Evolutionary conservation across 805 yeast species (phyloP).

Genomic region (Candida peoriensis): DNA sequence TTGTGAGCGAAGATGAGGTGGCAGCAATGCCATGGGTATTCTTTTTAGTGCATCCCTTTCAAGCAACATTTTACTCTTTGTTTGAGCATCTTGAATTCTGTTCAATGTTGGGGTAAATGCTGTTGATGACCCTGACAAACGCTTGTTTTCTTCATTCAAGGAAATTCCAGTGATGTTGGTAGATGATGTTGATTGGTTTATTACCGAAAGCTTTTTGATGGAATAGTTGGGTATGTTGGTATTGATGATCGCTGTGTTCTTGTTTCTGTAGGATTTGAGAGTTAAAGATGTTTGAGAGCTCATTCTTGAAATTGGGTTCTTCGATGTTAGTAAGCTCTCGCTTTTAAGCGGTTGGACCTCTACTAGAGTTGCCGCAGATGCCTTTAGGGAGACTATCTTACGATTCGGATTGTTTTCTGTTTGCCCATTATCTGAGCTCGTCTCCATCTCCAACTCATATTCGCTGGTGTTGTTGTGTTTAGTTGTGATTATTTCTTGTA

Average conservation of each 20-base stretch:
- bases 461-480: no score
- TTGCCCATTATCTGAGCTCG: no score
- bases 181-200: conserved; percentile 20
- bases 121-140: conserved; percentile 1
- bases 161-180: conserved; percentile 7
- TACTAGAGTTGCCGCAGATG: conserved; percentile 25
- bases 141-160: background rate
- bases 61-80: conserved; percentile 10
- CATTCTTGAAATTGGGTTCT: conserved; percentile 2
- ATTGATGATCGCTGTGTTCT: background rate
- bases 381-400: conserved; percentile 17
- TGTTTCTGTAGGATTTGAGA: conserved; percentile 5
- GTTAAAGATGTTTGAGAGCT: conserved; percentile 2
- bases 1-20: conserved; percentile 21
- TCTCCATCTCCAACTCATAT: no score
- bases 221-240: conserved; percentile 9
- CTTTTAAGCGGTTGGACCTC: conserved; percentile 10
- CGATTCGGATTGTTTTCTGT: no score
- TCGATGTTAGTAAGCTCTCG: background rate
- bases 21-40: conserved; percentile 22
- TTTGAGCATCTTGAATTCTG: conserved; percentile 3
- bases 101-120: conserved; percentile 14
- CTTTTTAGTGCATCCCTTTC: conserved; percentile 24
- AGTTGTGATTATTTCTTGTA: no score
- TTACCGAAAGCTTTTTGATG: conserved; percentile 19